Evolutionary conservation across 2,329 filamentous ascomycete genomes (phyloP), one percentile per base, ranked within the genome.

Genomic region (Monilinia fructigena): DNA sequence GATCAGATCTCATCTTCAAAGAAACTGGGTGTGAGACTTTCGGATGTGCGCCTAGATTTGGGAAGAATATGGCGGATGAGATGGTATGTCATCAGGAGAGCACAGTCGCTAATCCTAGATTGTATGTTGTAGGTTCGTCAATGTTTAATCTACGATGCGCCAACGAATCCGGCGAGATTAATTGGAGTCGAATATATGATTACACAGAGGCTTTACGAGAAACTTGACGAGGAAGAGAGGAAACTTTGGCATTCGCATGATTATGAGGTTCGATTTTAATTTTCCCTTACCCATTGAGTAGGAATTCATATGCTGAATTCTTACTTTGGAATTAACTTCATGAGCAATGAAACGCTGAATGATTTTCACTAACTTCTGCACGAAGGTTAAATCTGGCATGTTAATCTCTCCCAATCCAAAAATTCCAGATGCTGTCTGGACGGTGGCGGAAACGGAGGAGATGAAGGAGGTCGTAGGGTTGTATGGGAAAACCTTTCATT

Each of bases 401-500:
- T 82, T 93, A n/a, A 83, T 92, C 90, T 93, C 86, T n/a, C 90
- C 60, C 2, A 86, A 64, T 83, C 84, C 0, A 0, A 72, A 77
- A 0, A 77, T 90, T 0, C 87, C 89, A 0, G 80, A 83, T 31
- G 77, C 82, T 0, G 84, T 81, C 0, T 96, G 92, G 92, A 89
- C 95, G 70, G 76, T 82, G 5, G 89, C 91, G 2, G 92, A 96
- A 79, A 91, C 85, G 42, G 83, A 84, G 56, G 92, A 94, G 77
- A 95, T 96, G 91, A 85, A 89, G 69, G 83, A 93, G 67, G 82
- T 95, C 0, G 79, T 92, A 4, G 81, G 84, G 0, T 76, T 95
- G 3, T 96, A 96, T 74, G 92, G 92, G 12, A 96, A 96, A 76
- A 86, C 89, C 1, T 95, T 89, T 76, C 92, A 96, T 76, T 81